These are phyloP conservation scores for Pyrrhoderma noxium DNA, from an alignment of 1,284 basidiomycete genomes.

Conservation along the genomic window DNA sequence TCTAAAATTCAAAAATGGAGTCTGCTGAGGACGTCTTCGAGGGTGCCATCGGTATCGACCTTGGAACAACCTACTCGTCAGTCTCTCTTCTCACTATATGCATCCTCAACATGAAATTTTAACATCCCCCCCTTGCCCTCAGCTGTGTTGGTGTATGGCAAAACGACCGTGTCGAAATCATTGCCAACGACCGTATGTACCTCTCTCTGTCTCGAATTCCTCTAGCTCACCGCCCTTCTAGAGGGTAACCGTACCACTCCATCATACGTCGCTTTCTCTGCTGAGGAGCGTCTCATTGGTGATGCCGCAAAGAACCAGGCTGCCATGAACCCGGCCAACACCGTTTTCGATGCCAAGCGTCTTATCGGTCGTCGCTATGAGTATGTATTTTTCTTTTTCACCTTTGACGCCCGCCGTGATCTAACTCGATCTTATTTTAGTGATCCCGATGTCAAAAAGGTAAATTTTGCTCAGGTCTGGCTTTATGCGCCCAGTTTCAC, in stretches of 20 bases:
- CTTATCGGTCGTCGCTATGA: conserved; percentile 95
- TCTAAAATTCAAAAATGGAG: conserved; percentile 59
- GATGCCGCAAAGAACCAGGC: conserved; percentile 98
- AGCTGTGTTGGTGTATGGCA: conserved; percentile 97
- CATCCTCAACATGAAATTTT: conserved; percentile 15
- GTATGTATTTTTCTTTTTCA: conserved; percentile 37
- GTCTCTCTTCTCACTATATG: conserved; percentile 28
- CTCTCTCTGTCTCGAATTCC: conserved; percentile 7
- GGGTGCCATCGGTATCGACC: conserved; percentile 94
- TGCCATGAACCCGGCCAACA: conserved; percentile 94
- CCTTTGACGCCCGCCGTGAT: conserved; percentile 6
- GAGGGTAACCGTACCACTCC: conserved; percentile 99
- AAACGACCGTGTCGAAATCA: conserved; percentile 98
- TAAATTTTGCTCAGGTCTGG: conserved; percentile 25
- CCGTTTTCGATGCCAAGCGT: conserved; percentile 95
- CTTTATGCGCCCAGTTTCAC: conserved; percentile 9
- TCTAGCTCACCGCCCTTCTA: conserved; percentile 28
- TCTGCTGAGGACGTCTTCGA: conserved; percentile 74
- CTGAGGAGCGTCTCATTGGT: conserved; percentile 97
- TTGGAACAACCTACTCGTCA: conserved; percentile 87
- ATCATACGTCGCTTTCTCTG: conserved; percentile 97
- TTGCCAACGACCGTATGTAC: conserved; percentile 86
- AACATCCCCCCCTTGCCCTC: conserved; percentile 13
- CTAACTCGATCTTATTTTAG: conserved; percentile 31
- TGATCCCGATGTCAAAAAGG: conserved; percentile 84